Evolutionary conservation across 805 yeast species (phyloP), one percentile per base, ranked within the genome.

Genomic region (Wilhelminamyces savonicus): DNA sequence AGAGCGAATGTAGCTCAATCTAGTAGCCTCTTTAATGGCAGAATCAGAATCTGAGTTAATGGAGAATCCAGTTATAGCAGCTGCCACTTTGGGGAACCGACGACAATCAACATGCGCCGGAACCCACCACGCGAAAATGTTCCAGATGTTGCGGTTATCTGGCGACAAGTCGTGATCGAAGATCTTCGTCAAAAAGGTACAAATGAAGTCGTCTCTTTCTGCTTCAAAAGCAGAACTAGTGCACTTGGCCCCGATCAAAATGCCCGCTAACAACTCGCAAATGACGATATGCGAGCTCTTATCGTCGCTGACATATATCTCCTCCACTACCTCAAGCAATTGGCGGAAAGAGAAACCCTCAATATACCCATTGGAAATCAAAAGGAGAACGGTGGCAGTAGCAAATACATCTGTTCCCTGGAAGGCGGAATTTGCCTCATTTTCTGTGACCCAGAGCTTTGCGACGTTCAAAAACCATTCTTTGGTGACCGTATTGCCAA

Each of bases 101-200:
- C 95, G 71, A 28, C 67, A 40, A 50, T 84, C 94, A 22, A 76
- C 62, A 41, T 74, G 78, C 0, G 75, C 53, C 0, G 86, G 82
- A 2, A 76, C 46, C 82, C 86, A 81, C 80, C 85, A 79, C 3
- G 80, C 63, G 28, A 84, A 71, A 0, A 85, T 70, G 21, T 67
- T 66, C 97, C 97, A 92, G 23, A 82, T 75, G 13, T 68, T 71
- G 22, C 69, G 55, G 3, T 78, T 80, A 19, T 87, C 92, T 3
- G 86, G 94, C 1, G 84, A 72, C 32, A 90, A 53, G 26, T 79
- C 84, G 20, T 66, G 56, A 5, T 63, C 59, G 20, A 85, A 62
- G 4, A 78, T 66, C 0, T 48, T 40, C 0, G 46, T 43, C 23
- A 83, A 50, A 34, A 73, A 74, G 1, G 36, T 41, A 1, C 64